A percentile compares a stretch with the other conserved stretches of the same genome.
Conservation (phyloP, 257 asterid genomes). For the Phtheirospermum japonicum region DNA sequence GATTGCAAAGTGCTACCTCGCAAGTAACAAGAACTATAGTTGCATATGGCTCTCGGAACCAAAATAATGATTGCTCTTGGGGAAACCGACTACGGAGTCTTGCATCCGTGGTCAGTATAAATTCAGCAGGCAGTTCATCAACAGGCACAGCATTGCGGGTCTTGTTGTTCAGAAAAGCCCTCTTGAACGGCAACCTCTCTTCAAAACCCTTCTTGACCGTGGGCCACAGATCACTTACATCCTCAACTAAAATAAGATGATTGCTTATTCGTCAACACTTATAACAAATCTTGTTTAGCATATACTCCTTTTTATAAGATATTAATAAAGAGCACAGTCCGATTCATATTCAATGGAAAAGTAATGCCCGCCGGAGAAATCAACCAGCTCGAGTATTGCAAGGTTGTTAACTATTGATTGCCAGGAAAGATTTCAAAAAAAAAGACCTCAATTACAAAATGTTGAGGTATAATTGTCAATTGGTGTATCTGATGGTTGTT, state of each 20-base stretch:
- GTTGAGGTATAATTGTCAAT: slow-evolving; percentile 5
- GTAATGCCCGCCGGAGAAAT: slow-evolving; percentile 3
- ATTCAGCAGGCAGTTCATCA: slow-evolving; percentile 82
- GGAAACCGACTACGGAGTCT: slow-evolving; percentile 93
- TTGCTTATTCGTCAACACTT: slow-evolving; percentile 6
- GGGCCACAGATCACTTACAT: slow-evolving; percentile 96
- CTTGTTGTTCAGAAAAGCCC: slow-evolving; percentile 78
- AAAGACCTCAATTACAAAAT: slow-evolving; percentile 6
- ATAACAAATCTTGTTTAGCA: slow-evolving; percentile 1
- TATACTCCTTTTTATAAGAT: neutral
- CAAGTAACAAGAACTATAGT: slow-evolving; percentile 86
- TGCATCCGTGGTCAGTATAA: slow-evolving; percentile 92
- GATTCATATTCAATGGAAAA: neutral
- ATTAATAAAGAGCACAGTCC: slow-evolving; percentile 1
- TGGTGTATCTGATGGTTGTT: slow-evolving; percentile 3
- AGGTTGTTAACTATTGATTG: slow-evolving; percentile 9
- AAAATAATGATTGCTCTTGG: slow-evolving; percentile 86
- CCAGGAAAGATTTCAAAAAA: neutral
- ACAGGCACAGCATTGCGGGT: slow-evolving; percentile 85
- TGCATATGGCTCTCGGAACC: slow-evolving; percentile 98
- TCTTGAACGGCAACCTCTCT: slow-evolving; percentile 76
- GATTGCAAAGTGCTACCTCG: slow-evolving; percentile 55
- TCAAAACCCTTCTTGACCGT: slow-evolving; percentile 68
- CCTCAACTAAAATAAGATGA: slow-evolving; percentile 76
- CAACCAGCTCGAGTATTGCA: slow-evolving; percentile 17